phyloP scores from a whole-genome alignment of 2,329 filamentous ascomycete species.

The Aspergillus novoparasiticus region DNA sequence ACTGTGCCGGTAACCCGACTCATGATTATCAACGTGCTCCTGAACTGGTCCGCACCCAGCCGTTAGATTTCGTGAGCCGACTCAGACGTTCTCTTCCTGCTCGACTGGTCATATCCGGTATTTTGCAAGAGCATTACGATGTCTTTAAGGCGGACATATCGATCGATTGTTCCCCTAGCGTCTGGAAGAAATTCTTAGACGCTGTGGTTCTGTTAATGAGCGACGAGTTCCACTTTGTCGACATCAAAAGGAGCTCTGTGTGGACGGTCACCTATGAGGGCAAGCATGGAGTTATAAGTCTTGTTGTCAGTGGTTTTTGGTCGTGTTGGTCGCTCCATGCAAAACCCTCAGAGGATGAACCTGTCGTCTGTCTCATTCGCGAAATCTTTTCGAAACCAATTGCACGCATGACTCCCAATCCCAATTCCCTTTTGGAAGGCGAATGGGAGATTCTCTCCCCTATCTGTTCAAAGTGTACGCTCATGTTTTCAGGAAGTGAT shows the following conservation, averaged over 20 bases:
- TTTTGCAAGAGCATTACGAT: conserved; percentile 28
- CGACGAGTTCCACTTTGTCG: conserved; percentile 33
- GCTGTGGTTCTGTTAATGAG: conserved; percentile 29
- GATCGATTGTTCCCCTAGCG: conserved; percentile 15
- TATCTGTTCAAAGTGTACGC: conserved; percentile 33
- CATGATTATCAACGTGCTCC: conserved; percentile 46
- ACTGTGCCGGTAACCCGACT: conserved; percentile 57
- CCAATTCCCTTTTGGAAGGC: conserved; percentile 39
- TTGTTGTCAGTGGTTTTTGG: conserved; percentile 27
- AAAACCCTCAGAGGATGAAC: conserved; percentile 41
- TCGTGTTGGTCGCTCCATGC: conserved; percentile 54
- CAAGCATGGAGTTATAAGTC: conserved; percentile 23
- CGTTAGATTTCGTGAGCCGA: conserved; percentile 47
- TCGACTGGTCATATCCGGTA: conserved; percentile 39
- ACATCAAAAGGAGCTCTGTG: conserved; percentile 31
- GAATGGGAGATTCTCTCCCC: conserved; percentile 51
- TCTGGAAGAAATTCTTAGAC: conserved; percentile 39
- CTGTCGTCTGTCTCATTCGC: conserved; percentile 44
- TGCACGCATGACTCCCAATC: conserved; percentile 47
- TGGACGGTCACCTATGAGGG: conserved; percentile 38
- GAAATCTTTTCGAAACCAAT: conserved; percentile 50
- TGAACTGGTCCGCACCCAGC: conserved; percentile 36
- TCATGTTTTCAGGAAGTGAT: conserved; percentile 41
- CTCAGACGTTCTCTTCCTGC: conserved; percentile 49
- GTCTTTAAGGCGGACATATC: conserved; percentile 16